Conservation (phyloP, 768 basidiomycete species). For the Rhodocollybia butyracea region DNA sequence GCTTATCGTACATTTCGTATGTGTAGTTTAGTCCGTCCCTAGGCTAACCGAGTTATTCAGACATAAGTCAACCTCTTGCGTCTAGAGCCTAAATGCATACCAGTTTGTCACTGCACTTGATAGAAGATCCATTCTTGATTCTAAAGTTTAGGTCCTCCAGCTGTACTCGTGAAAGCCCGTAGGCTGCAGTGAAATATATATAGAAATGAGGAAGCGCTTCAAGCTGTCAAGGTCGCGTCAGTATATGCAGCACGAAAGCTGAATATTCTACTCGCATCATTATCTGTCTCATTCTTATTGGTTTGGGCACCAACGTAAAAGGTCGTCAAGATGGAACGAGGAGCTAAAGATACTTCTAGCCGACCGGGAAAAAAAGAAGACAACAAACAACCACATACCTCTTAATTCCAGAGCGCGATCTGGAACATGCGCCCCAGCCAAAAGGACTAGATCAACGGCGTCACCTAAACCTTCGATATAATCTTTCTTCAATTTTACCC, state of each 20-base stretch:
- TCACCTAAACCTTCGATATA: constrained; percentile 87
- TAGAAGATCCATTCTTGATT: constrained; percentile 44
- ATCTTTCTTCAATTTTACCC: constrained; percentile 90
- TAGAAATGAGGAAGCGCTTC: constrained; percentile 56
- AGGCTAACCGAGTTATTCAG: constrained; percentile 3
- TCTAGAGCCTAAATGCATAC: background rate
- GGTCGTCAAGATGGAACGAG: constrained; percentile 69
- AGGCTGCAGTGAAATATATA: constrained; percentile 72
- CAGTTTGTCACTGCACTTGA: constrained; percentile 27
- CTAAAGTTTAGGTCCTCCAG: constrained; percentile 73
- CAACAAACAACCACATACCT: constrained; percentile 39
- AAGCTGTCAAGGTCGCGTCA: constrained; percentile 28
- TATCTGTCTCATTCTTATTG: constrained; percentile 40
- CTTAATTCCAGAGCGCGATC: constrained; percentile 72
- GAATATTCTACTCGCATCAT: constrained; percentile 32
- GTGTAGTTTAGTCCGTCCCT: constrained; percentile 46
- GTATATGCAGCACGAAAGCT: background rate
- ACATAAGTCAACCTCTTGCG: background rate
- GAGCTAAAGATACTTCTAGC: constrained; percentile 39
- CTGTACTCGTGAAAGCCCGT: constrained; percentile 64
- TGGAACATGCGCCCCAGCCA: constrained; percentile 81
- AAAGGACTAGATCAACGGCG: constrained; percentile 69
- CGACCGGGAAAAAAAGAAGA: background rate
- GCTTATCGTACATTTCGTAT: constrained; percentile 43
- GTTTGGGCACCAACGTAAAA: constrained; percentile 74